These are phyloP conservation scores for Rhizopus arrhizus DNA, from an alignment of 371 early-diverging fungal species.

Conservation along the genomic window DNA sequence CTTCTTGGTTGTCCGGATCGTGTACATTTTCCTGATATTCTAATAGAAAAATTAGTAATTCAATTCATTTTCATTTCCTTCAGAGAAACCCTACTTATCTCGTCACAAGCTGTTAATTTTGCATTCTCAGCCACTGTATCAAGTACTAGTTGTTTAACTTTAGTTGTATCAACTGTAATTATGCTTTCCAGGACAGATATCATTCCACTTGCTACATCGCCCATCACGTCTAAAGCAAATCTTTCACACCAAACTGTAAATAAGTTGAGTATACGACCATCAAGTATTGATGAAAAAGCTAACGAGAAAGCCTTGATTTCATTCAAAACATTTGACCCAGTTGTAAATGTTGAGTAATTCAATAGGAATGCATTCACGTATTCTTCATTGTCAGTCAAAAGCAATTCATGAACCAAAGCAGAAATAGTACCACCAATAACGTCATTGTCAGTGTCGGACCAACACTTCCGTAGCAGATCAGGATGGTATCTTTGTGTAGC, in stretches of 20 bases:
- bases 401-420: slow-evolving; percentile 69
- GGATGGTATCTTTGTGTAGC: slow-evolving; percentile 28
- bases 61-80: too few relatives aligned
- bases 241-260: slow-evolving; percentile 33
- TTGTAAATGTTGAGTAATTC: slow-evolving; percentile 64
- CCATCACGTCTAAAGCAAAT: slow-evolving; percentile 40
- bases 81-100: not conserved
- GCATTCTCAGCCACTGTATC: slow-evolving; percentile 35
- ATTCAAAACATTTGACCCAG: slow-evolving; percentile 47
- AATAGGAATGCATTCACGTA: slow-evolving; percentile 55
- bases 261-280: slow-evolving; percentile 28
- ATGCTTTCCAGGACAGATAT: slow-evolving; percentile 34
- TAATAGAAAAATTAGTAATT: not conserved
- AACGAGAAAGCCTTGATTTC: slow-evolving; percentile 51
- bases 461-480: slow-evolving; percentile 16
- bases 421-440: slow-evolving; percentile 62
- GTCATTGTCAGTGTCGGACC: slow-evolving; percentile 4
- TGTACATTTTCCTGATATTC: not conserved
- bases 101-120: slow-evolving; percentile 12
- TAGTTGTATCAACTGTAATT: not conserved
- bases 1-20: not conserved
- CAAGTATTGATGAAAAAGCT: not conserved
- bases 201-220: slow-evolving; percentile 47
- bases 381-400: slow-evolving; percentile 29
- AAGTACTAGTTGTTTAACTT: slow-evolving; percentile 33